Conservation (phyloP, 2,329 filamentous ascomycete species). For the Monilinia laxa region DNA sequence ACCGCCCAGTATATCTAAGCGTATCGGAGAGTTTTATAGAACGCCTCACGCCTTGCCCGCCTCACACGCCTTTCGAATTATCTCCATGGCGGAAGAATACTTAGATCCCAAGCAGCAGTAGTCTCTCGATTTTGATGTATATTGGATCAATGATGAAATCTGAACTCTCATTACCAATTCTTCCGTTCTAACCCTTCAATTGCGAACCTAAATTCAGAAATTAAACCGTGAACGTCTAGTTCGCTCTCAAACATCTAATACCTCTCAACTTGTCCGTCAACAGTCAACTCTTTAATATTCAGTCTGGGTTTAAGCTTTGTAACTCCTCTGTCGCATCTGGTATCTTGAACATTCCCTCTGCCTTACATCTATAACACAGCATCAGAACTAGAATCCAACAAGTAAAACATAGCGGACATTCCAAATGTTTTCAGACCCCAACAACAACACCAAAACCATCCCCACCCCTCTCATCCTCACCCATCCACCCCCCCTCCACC, state of each 20-base stretch:
- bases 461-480: neutral
- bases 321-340: neutral
- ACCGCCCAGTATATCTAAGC: neutral
- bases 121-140: neutral
- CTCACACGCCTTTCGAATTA: neutral
- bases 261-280: neutral
- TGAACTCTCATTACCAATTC: neutral
- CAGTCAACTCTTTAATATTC: neutral
- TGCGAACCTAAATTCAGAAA: neutral
- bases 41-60: neutral
- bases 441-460: neutral
- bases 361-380: neutral
- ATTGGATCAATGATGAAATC: neutral
- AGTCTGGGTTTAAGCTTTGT: neutral
- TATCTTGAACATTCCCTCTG: neutral
- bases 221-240: neutral
- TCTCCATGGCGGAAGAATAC: slow-evolving; percentile 2
- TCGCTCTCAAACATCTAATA: neutral
- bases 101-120: neutral
- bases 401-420: neutral
- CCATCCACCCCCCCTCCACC: slow-evolving; percentile 12
- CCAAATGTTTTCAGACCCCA: too few species aligned
- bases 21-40: neutral
- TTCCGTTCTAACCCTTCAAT: neutral
- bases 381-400: neutral